phyloP scores from a whole-genome alignment of 768 basidiomycete species.

The Kwoniella bestiolae region DNA sequence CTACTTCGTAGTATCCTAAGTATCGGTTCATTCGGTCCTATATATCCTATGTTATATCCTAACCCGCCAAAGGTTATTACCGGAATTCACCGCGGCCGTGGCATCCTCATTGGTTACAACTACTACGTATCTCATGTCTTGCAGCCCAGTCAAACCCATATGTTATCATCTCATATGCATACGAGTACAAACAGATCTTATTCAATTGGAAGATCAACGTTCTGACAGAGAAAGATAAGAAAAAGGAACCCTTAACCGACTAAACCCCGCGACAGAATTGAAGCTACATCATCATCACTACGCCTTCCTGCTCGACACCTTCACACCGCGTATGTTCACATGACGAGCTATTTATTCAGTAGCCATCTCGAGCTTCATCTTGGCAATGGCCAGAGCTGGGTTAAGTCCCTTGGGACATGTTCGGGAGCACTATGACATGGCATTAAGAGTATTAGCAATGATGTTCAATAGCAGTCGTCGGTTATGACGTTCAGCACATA shows the following conservation, averaged over 20 bases:
- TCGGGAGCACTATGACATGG: constrained; percentile 67
- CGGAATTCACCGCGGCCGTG: constrained; percentile 15
- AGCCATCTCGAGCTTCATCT: constrained; percentile 80
- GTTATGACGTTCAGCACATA: too few relatives aligned
- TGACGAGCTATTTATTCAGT: constrained; percentile 3
- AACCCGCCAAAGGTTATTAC: background rate
- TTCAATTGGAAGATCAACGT: constrained; percentile 5
- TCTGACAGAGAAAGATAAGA: background rate
- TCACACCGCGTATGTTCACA: background rate
- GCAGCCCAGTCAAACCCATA: background rate
- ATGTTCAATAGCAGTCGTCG: too few relatives aligned
- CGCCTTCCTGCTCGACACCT: background rate
- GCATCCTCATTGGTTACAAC: background rate
- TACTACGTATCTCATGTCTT: background rate
- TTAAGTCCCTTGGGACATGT: constrained; percentile 98
- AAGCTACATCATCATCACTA: background rate
- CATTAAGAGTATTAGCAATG: background rate
- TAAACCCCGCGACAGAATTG: background rate
- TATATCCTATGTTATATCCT: background rate
- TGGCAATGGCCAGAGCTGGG: constrained; percentile 86
- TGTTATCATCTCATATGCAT: constrained; percentile 18
- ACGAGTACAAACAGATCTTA: constrained; percentile 16
- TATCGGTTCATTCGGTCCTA: constrained; percentile 9
- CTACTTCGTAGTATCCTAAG: too few relatives aligned
- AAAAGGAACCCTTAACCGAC: background rate